phyloP scores from a whole-genome alignment of 306 rosid genomes.

The Crataegus laevigata region DNA sequence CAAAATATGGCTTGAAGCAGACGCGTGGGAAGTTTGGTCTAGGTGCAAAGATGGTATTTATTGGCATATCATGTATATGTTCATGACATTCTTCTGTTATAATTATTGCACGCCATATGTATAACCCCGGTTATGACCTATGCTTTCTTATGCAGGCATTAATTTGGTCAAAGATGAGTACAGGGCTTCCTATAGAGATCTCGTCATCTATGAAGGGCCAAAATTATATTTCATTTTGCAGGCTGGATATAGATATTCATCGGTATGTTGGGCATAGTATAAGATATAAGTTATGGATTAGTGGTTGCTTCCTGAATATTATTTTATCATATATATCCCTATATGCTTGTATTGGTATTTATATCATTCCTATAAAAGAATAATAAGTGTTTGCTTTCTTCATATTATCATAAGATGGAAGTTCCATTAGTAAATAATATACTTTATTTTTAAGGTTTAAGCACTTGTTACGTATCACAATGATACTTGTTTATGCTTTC shows the following conservation, averaged over 20 bases:
- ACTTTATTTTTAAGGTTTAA: background rate
- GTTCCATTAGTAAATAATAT: background rate
- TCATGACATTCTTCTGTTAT: conserved; percentile 11
- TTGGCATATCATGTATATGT: conserved; percentile 6
- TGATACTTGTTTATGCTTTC: conserved; percentile 17
- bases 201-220: conserved; percentile 80
- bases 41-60: conserved; percentile 91
- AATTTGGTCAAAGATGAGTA: conserved; percentile 99
- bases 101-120: background rate
- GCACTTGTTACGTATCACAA: conserved; percentile 16
- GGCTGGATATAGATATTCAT: conserved; percentile 94
- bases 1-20: conserved; percentile 95
- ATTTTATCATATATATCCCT: background rate
- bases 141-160: conserved; percentile 56
- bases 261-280: conserved; percentile 35
- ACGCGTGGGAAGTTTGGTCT: conserved; percentile 96
- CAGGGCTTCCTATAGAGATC: conserved; percentile 93
- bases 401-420: background rate
- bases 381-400: background rate
- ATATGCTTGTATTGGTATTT: background rate
- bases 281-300: background rate
- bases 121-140: background rate
- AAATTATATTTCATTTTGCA: conserved; percentile 65
- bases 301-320: background rate
- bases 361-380: background rate